Evolutionary conservation across 1,139 yeast genomes (phyloP), one percentile per base, ranked within the genome.

Genomic region (Magnusiomyces clavatus): DNA sequence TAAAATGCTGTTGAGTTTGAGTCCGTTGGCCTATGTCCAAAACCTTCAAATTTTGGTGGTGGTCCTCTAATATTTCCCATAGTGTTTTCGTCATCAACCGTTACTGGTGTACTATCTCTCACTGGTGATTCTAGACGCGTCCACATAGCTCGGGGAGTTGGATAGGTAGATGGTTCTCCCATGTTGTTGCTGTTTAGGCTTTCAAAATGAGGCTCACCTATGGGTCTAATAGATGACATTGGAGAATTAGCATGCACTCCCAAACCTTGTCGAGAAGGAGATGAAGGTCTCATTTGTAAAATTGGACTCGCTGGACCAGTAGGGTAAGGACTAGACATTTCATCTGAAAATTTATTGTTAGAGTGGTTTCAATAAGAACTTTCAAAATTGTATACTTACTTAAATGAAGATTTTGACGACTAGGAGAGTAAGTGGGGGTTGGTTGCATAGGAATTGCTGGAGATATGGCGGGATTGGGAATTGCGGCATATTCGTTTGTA

Each of bases 111-210:
- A 40, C 57, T 47, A 43, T 60, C 65, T 29, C 59, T 53, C 16
- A 58, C 58, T 12, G 66, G 66, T 10, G 65, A 60, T 52, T 64
- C 66, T 17, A 60, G 51, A 1, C 66, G 57, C 17, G 66, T 61
- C 64, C 66, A 63, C 39, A 62, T 64, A 13, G 64, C 60, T 51
- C 66, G 52, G 29, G 55, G 51, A 5, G 53, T 53, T 35, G 47
- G 40, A 6, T 45, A 39, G 4, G 16, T 39, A 29, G 46, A 37
- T 3, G 16, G 31, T 2, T 37, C 42, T n/a, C 24, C 24, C 29
- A 41, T 20, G 17, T 11, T 11, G 13, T 13, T 19, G 8, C 16
- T 12, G 44, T 16, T 54, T 53, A 35, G 56, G 59, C 20, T 53
- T 51, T 43, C 60, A 46, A 8, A 56, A 50, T 3, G 60, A 56